A percentile compares a stretch with the other conserved stretches of the same genome.
These are phyloP conservation scores for Arxiozyma bovina DNA, from an alignment of 1,139 yeast species.

Conservation along the genomic window DNA sequence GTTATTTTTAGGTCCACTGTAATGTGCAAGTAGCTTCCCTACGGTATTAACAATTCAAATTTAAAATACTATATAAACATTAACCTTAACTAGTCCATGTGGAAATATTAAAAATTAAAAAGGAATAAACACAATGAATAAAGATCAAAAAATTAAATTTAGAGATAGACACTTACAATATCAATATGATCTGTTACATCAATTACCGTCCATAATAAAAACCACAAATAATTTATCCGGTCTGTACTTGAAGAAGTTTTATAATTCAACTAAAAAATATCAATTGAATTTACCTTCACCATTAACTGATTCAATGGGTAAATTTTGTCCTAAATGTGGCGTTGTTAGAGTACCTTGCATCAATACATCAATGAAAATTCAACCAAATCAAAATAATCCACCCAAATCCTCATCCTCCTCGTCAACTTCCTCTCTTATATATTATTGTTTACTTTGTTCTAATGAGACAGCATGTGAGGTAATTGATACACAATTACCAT, in stretches of 20 bases:
- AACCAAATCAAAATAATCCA: background rate
- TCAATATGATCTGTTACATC: conserved; percentile 26
- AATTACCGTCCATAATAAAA: conserved; percentile 17
- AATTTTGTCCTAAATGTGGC: conserved; percentile 43
- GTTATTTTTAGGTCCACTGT: too few relatives aligned
- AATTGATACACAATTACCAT: background rate
- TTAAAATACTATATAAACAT: too few relatives aligned
- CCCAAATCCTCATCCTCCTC: background rate
- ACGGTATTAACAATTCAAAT: too few relatives aligned
- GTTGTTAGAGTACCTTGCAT: conserved; percentile 40
- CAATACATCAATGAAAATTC: conserved; percentile 29
- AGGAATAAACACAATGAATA: conserved; percentile 13
- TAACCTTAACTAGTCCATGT: too few relatives aligned
- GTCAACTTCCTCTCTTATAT: background rate
- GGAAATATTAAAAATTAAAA: background rate
- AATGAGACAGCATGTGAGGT: background rate
- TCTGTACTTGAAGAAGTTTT: conserved; percentile 25
- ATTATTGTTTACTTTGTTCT: background rate
- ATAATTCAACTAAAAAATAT: conserved; percentile 26
- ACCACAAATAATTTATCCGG: conserved; percentile 24
- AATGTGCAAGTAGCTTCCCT: too few relatives aligned
- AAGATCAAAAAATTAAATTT: conserved; percentile 23
- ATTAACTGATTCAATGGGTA: conserved; percentile 21
- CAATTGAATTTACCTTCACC: conserved; percentile 21
- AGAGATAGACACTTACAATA: conserved; percentile 23